Evolutionary conservation across 805 yeast species (phyloP), one percentile per base, ranked within the genome.

Genomic region (Wickerhamiella sergipiensis): DNA sequence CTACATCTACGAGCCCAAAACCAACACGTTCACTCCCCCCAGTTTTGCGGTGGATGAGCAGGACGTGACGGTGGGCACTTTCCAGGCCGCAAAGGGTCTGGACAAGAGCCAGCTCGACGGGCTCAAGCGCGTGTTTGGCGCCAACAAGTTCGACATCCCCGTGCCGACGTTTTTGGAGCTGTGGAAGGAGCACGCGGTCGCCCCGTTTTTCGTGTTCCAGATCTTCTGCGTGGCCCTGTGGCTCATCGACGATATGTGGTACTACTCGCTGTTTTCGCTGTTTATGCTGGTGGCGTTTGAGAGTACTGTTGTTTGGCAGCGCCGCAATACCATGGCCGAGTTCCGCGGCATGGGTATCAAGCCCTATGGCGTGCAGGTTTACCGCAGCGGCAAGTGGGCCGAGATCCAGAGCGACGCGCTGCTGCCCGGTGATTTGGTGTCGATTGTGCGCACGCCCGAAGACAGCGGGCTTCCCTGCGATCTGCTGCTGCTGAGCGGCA

Each of bases 161-260:
- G 77, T 92, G 50, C 98, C 98, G 48, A 78, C 95, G 0, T 90
- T 92, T 60, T 56, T 76, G 51, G 97, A 90, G 67, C 73, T 92
- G 61, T 92, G 92, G 73, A 83, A 86, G 63, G 97, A 92, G 68
- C 98, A 92, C 65, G 97, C 97, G 10, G 89, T 92, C 40, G 97
- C 98, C 13, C 98, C 98, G 12, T 86, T 92, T 66, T 92, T 92
- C 61, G 95, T 92, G 23, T 92, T 92, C 73, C 98, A 92, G 71
- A 75, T 92, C 52, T 92, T 92, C 66, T 89, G 97, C 64, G 94
- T 90, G 53, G 95, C 90, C 4, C 73, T 92, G 55, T 92, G 97
- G 97, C 77, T 86, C 63, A 78, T 92, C 78, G 97, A 92, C 69
- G 97, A 90, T 59, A 83, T 85, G 71, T 92, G 97, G 97, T 89